Evolutionary conservation across 176 grass and related monocot species (phyloP), one percentile per base, ranked within the genome.

Genomic region (Pharus latifolius): DNA sequence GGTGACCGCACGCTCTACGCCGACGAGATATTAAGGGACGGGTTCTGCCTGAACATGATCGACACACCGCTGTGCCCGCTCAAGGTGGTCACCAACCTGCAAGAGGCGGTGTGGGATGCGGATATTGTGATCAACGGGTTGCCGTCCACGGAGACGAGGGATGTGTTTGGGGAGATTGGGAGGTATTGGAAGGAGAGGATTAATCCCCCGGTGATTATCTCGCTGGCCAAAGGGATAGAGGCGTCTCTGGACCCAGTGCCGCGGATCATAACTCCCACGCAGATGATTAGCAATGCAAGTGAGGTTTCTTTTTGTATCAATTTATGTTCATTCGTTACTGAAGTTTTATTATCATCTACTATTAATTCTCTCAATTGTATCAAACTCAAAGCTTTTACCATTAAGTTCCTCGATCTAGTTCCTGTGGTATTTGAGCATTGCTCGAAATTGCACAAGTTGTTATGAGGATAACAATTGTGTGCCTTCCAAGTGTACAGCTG

Each of bases 71-170:
- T 99, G 43, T 99, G 87, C 61, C 90, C 90, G 34, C 71, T 99
- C 72, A 99, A 99, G 87, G 96, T 95, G 45, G 96, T 99, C 71
- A 99, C 96, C 19, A 99, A 94, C 60, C 63, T 99, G 57, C 90
- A 99, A 87, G 95, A 94, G 84, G 96, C 96, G 10, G 90, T 99
- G 18, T 99, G 96, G 96, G 87, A 99, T 55, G 96, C 96, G 1
- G 96, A 99, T 73, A 82, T 99, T 72, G 96, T 95, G 34, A 68
- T 99, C 64, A 99, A 99, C 59, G 95, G 95, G 1, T 68, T 99
- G 53, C 95, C 95, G 0, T 99, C 95, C 15, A 99, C 95, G 1
- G 95, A 94, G 41, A 99, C 95, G 8, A 79, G 90, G 40, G 95
- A 88, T 6, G 90, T 99, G 45, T 99, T 99, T 62, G 84, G 83